phyloP scores from a whole-genome alignment of 2,329 filamentous ascomycete species.

The Rhexocercosporidium sp. region DNA sequence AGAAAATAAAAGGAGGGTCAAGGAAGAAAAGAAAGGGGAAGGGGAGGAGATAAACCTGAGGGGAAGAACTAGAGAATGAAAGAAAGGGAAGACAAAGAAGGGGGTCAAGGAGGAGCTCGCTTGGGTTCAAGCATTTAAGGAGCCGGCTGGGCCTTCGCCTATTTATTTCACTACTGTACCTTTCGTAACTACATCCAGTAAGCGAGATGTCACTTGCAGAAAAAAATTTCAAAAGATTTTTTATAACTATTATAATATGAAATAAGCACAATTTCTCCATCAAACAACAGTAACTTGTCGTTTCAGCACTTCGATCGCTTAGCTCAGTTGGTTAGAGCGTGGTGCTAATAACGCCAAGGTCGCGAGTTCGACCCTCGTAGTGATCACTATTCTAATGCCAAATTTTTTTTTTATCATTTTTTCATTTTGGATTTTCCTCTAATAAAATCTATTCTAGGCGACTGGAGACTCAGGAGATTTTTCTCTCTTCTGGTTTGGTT shows the following conservation, averaged over 20 bases:
- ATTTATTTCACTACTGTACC: no score
- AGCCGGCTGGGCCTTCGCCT: no score
- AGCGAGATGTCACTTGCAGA: neutral
- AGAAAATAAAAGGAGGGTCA: no score
- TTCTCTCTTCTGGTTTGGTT: no score
- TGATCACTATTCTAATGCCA: slow-evolving; percentile 4
- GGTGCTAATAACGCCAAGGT: slow-evolving; percentile 23
- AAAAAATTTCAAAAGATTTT: neutral
- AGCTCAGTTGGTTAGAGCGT: slow-evolving; percentile 22
- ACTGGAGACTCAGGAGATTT: no score
- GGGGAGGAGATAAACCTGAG: no score
- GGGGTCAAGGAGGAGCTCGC: no score
- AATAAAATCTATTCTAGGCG: no score
- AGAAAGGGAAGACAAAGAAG: no score
- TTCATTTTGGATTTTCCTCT: neutral
- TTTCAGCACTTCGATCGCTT: neutral
- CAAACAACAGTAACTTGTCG: neutral
- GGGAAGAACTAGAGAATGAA: no score
- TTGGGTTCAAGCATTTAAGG: no score
- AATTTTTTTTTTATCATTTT: neutral
- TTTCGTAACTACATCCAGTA: neutral
- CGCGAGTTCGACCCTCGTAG: slow-evolving; percentile 21
- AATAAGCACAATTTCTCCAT: neutral
- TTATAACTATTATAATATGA: neutral
- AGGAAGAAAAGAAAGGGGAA: no score